Evolutionary conservation across 1,139 yeast species (phyloP).

Genomic region (Suhomyces bribrorum): DNA sequence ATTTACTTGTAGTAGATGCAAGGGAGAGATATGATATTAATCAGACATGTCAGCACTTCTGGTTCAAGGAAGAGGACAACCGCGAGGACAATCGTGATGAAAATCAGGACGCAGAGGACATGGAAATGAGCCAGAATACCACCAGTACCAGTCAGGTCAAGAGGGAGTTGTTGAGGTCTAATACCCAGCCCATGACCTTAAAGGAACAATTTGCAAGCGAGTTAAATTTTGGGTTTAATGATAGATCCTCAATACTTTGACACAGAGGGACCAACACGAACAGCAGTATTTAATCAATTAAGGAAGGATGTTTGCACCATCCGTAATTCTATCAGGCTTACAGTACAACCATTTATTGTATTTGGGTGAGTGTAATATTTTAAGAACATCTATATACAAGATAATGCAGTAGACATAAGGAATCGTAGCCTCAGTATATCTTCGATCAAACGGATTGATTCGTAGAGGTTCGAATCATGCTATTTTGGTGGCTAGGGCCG

Average conservation of each 20-base stretch:
- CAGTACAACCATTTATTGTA: too few relatives aligned
- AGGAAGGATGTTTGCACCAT: too few relatives aligned
- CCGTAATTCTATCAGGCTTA: too few relatives aligned
- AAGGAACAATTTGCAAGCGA: slow-evolving; percentile 36
- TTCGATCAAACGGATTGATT: too few relatives aligned
- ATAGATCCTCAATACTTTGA: slow-evolving; percentile 13
- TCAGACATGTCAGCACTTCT: slow-evolving; percentile 55
- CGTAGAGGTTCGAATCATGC: slow-evolving; percentile 6
- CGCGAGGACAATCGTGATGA: slow-evolving; percentile 4
- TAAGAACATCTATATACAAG: too few relatives aligned
- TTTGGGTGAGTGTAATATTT: too few relatives aligned
- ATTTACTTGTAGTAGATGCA: slow-evolving; percentile 61
- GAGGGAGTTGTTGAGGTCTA: slow-evolving; percentile 15
- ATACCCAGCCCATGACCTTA: slow-evolving; percentile 38
- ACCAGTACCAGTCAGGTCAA: slow-evolving; percentile 1
- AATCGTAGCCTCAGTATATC: too few relatives aligned
- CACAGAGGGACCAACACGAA: too few relatives aligned
- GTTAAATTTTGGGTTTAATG: slow-evolving; percentile 18
- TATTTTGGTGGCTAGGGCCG: slow-evolving; percentile 13
- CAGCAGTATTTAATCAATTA: too few relatives aligned
- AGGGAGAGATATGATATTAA: slow-evolving; percentile 51
- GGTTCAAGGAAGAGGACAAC: slow-evolving; percentile 43
- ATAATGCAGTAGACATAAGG: too few relatives aligned
- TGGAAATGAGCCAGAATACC: slow-evolving; percentile 8
- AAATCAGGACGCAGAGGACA: slow-evolving; percentile 7